Base-by-base conservation (phyloP, 257 asterid genomes). In the Henckelia pumila region DNA sequence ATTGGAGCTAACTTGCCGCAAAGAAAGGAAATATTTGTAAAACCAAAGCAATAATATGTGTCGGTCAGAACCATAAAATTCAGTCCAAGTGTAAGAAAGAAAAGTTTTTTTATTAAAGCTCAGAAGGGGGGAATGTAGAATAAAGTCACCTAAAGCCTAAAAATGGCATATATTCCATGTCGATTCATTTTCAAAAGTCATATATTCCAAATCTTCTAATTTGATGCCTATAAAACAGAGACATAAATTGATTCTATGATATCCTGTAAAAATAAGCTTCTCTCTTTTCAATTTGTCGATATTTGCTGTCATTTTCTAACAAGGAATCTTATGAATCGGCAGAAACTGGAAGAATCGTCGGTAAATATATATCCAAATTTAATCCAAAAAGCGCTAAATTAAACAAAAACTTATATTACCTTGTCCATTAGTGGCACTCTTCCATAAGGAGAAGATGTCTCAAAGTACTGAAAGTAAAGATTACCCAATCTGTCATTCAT, bases 401-500 rank as follows among this genome's bases (percentile, higher is more conserved):
- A 21, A 62, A 50, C 19, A 47, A 33, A 25, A 3, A 60, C 17
- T 6, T 30, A 26, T 21, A 35, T 66, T 79, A 87, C 95, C 95
- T 85, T 87, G 73, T 85, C 95, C 66, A 72, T 78, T 30, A 87
- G 83, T 60, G 95, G 95, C 66, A 83, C 88, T 76, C 95, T 79
- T 66, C 83, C 86, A 20, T 87, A 87, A 4, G 95, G 95, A 20
- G 91, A 81, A 30, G 86, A 75, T 71, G 80, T 72, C 82, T 87
- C 95, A 19, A 87, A 85, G 74, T 85, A 85, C 64, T 85, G 89
- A 64, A 83, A 77, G 73, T 87, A 87, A 67, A 77, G 95, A 72
- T 82, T 75, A 22, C 91, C 91, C 80, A 80, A 73, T 78, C 83
- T 80, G 40, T 85, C 85, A 55, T 78, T 80, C 4, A 67, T 79